A percentile compares a stretch with the other conserved stretches of the same genome.
These are phyloP conservation scores for Backusella morwellensis DNA, from an alignment of 192 early-diverging fungal species.

Conservation along the genomic window DNA sequence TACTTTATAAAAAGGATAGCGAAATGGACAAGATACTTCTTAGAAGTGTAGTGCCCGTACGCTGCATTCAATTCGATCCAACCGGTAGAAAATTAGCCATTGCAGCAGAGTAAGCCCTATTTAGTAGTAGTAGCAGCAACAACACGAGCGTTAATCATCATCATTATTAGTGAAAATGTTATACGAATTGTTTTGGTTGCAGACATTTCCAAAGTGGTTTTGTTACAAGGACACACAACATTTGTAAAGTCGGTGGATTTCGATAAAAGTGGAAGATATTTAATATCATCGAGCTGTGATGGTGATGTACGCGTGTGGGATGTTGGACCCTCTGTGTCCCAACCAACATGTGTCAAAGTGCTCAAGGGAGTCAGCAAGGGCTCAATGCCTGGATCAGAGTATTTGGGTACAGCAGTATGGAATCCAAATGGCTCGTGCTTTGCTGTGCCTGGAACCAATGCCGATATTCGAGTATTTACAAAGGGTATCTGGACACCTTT, in stretches of 20 bases:
- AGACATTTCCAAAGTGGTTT: slow-evolving; percentile 17
- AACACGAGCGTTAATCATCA: neutral
- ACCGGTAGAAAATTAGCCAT: slow-evolving; percentile 32
- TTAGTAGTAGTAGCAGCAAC: neutral
- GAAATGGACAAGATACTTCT: slow-evolving; percentile 21
- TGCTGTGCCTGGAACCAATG: slow-evolving; percentile 54
- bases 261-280: slow-evolving; percentile 28
- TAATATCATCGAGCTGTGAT: slow-evolving; percentile 54
- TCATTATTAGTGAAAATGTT: slow-evolving; percentile 22
- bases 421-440: slow-evolving; percentile 57
- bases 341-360: slow-evolving; percentile 41
- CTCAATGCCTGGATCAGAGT: slow-evolving; percentile 43
- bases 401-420: slow-evolving; percentile 53
- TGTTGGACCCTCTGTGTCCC: slow-evolving; percentile 35
- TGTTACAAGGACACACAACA: slow-evolving; percentile 27
- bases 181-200: slow-evolving; percentile 28
- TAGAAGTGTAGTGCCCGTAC: slow-evolving; percentile 28
- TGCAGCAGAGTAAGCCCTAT: slow-evolving; percentile 32
- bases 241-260: slow-evolving; percentile 29
- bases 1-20: slow-evolving; percentile 18
- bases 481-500: slow-evolving; percentile 30
- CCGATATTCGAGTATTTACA: slow-evolving; percentile 28
- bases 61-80: slow-evolving; percentile 19
- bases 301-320: slow-evolving; percentile 71
- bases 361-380: slow-evolving; percentile 34